A percentile compares a stretch with the other conserved stretches of the same genome.
These are phyloP conservation scores for Calonectria ilicicola DNA, from an alignment of 2,329 filamentous ascomycete species.

Conservation along the genomic window DNA sequence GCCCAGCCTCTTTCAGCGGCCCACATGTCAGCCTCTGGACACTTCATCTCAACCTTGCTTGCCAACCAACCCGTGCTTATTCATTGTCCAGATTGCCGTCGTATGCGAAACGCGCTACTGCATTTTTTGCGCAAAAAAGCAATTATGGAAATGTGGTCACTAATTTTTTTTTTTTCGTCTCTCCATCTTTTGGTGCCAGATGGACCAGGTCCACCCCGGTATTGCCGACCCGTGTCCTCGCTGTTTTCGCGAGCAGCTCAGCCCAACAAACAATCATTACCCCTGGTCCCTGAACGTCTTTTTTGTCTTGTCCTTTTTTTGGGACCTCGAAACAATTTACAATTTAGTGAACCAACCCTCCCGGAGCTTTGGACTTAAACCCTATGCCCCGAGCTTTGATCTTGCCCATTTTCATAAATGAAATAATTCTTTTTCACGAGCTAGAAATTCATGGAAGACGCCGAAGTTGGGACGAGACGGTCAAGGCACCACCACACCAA, in stretches of 20 bases:
- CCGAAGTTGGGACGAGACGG: not conserved
- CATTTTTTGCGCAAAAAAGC: not conserved
- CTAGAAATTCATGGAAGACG: slow-evolving; percentile 17
- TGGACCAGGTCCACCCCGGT: slow-evolving; percentile 8
- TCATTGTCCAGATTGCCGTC: not conserved
- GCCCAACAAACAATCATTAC: not conserved
- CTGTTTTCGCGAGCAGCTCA: slow-evolving; percentile 7
- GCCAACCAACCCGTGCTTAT: not conserved
- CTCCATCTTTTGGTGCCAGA: not conserved
- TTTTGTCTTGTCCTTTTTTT: not conserved
- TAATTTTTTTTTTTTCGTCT: not conserved
- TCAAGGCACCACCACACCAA: not conserved
- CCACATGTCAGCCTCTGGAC: not conserved
- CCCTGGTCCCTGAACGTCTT: slow-evolving; percentile 14
- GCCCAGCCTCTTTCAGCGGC: not conserved
- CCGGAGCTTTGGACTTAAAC: not conserved
- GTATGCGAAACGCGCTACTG: not conserved
- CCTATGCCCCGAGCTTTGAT: not conserved
- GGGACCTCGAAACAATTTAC: not conserved
- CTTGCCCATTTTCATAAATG: not conserved
- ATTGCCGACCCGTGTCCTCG: not conserved
- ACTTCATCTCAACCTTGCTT: not conserved
- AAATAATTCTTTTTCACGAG: not conserved
- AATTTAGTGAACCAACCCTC: not conserved
- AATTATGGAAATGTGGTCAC: not conserved